Conservation (phyloP, 2,329 filamentous ascomycete species). For the Remersonia thermophila region DNA sequence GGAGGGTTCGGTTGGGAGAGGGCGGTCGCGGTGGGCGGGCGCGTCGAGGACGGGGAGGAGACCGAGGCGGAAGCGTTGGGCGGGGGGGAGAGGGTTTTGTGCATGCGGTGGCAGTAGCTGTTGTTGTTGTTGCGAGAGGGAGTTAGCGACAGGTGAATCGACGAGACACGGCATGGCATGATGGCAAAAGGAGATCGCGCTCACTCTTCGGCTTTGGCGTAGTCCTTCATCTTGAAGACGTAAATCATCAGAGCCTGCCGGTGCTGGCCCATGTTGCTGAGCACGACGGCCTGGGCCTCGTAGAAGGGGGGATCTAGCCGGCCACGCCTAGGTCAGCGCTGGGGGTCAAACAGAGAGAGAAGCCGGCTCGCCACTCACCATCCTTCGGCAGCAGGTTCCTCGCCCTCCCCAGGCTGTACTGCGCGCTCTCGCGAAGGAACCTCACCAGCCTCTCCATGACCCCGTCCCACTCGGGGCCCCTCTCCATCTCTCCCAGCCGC, state of each 20-base stretch:
- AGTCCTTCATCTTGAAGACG: constrained; percentile 85
- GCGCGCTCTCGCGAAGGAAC: constrained; percentile 63
- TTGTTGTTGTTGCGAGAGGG: not conserved
- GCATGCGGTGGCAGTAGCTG: constrained; percentile 80
- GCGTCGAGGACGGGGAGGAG: constrained; percentile 15
- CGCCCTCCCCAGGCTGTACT: constrained; percentile 71
- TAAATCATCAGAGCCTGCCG: constrained; percentile 95
- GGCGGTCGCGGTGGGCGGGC: constrained; percentile 11
- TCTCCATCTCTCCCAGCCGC: constrained; percentile 33
- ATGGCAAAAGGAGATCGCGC: constrained; percentile 28
- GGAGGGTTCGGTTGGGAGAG: constrained; percentile 21
- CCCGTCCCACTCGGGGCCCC: constrained; percentile 37
- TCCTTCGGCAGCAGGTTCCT: constrained; percentile 69
- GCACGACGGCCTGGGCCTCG: constrained; percentile 77
- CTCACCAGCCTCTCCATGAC: constrained; percentile 55
- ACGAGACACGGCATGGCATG: not conserved
- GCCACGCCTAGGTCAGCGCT: too few species aligned
- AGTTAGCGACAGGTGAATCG: not conserved
- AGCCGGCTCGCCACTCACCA: constrained; percentile 52
- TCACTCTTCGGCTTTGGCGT: constrained; percentile 83
- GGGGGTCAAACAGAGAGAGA: too few species aligned
- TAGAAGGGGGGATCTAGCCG: constrained; percentile 78
- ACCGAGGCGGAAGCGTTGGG: constrained; percentile 13
- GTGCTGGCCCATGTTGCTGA: constrained; percentile 91
- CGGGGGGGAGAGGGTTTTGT: constrained; percentile 41